Percentiles rank a stretch among this genome's conserved stretches.
phyloP scores from a whole-genome alignment of 306 rosid species.

The Adenanthera pavonina region DNA sequence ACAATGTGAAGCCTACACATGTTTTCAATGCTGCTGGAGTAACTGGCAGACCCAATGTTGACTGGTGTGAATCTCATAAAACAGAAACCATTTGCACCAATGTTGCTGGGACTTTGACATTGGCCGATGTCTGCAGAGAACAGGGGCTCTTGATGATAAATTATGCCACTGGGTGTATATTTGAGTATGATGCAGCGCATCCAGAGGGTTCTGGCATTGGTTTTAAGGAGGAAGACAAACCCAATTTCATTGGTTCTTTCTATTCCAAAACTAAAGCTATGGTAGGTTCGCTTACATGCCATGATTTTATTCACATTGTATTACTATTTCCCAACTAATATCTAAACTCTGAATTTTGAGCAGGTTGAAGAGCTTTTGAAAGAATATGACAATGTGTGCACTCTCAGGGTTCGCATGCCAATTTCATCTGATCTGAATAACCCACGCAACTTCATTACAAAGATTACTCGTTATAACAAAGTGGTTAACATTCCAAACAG shows the following conservation, averaged over 20 bases:
- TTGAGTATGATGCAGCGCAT: conserved; percentile 82
- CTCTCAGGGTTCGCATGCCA: conserved; percentile 90
- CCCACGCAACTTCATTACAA: conserved; percentile 89
- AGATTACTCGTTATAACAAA: conserved; percentile 83
- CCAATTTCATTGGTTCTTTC: conserved; percentile 83
- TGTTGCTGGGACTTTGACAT: conserved; percentile 82
- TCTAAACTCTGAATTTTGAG: conserved; percentile 10
- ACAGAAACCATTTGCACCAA: conserved; percentile 77
- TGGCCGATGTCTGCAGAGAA: conserved; percentile 90
- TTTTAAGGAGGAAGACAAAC: conserved; percentile 83
- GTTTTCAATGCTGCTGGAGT: conserved; percentile 88
- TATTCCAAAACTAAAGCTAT: conserved; percentile 93
- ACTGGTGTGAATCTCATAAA: conserved; percentile 87
- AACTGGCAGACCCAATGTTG: conserved; percentile 91
- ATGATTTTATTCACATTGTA: conserved; percentile 22
- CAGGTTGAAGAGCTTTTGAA: conserved; percentile 90
- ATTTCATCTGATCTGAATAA: conserved; percentile 86
- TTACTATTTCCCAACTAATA: neutral
- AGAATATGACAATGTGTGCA: conserved; percentile 90
- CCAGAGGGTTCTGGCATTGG: conserved; percentile 91
- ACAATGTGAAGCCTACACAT: conserved; percentile 76
- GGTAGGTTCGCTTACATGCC: conserved; percentile 52
- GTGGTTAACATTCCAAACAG: conserved; percentile 93
- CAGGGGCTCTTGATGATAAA: conserved; percentile 77
- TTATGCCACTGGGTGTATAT: conserved; percentile 88